A percentile compares a stretch with the other conserved stretches of the same genome.
Conservation (phyloP, 768 basidiomycete genomes). For the Favolaschia claudopus region DNA sequence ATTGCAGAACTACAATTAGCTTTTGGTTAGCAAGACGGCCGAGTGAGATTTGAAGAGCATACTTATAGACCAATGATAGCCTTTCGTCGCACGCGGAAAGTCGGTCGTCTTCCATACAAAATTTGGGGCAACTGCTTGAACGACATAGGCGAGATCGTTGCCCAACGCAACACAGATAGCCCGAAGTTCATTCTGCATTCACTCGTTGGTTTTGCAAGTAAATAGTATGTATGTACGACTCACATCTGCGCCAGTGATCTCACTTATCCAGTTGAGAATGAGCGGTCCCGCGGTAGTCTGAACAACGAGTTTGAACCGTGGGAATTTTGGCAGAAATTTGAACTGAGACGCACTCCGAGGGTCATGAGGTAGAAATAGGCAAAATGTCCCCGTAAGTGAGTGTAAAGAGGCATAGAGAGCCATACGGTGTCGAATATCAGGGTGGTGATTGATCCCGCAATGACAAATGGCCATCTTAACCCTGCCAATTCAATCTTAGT, state of each 20-base stretch:
- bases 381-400: conserved; percentile 25
- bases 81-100: conserved; percentile 26
- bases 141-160: conserved; percentile 28
- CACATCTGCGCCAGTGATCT: conserved; percentile 24
- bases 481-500: conserved; percentile 1
- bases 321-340: background rate
- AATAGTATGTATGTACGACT: background rate
- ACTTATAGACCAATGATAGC: conserved; percentile 28
- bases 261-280: conserved; percentile 30
- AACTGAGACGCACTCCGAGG: conserved; percentile 18
- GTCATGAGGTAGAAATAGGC: conserved; percentile 27
- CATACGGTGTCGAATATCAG: conserved; percentile 22
- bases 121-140: conserved; percentile 30
- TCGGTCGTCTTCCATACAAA: conserved; percentile 28
- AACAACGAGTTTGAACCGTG: background rate
- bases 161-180: conserved; percentile 26
- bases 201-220: background rate
- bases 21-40: background rate
- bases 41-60: background rate
- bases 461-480: conserved; percentile 19
- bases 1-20: conserved; percentile 11
- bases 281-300: conserved; percentile 25
- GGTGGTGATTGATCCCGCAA: conserved; percentile 10
- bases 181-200: conserved; percentile 26
- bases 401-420: conserved; percentile 23